These are phyloP conservation scores for Bacidia gigantensis DNA, from an alignment of 495 filamentous ascomycete genomes.

Conservation along the genomic window DNA sequence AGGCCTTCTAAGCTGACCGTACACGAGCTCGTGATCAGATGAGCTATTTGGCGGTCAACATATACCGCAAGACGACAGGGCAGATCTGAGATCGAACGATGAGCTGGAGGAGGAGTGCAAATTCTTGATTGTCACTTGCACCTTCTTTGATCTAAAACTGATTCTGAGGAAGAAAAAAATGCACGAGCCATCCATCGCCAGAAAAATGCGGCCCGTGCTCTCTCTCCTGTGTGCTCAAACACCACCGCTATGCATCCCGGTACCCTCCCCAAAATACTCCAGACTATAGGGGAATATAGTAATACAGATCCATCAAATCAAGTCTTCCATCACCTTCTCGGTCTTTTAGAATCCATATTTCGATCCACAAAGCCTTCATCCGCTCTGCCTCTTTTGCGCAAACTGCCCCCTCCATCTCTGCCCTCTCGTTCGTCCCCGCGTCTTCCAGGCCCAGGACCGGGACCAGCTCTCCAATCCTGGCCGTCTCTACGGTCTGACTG, in stretches of 20 bases:
- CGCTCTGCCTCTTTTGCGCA: conserved; percentile 15
- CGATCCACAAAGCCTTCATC: conserved; percentile 11
- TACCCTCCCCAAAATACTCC: background rate
- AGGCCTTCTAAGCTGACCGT: too few relatives aligned
- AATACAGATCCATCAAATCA: background rate
- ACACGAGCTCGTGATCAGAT: too few relatives aligned
- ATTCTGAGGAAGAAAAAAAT: too few relatives aligned
- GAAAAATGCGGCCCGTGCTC: background rate
- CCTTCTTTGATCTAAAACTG: too few relatives aligned
- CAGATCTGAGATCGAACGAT: too few relatives aligned
- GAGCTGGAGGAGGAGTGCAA: too few relatives aligned
- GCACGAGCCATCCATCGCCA: background rate
- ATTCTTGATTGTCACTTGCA: too few relatives aligned
- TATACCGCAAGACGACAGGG: too few relatives aligned
- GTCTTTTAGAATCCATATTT: conserved; percentile 17
- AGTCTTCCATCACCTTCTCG: conserved; percentile 8
- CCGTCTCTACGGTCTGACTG: conserved; percentile 7
- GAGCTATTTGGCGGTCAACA: too few relatives aligned
- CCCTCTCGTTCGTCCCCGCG: conserved; percentile 12
- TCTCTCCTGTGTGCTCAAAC: background rate
- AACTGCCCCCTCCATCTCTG: conserved; percentile 13
- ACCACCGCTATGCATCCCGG: conserved; percentile 2
- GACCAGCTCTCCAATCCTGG: conserved; percentile 4
- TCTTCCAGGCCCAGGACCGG: background rate
- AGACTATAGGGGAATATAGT: background rate